These are phyloP conservation scores for Trichoderma polysporum DNA, from an alignment of 2,329 filamentous ascomycete species.

Conservation along the genomic window DNA sequence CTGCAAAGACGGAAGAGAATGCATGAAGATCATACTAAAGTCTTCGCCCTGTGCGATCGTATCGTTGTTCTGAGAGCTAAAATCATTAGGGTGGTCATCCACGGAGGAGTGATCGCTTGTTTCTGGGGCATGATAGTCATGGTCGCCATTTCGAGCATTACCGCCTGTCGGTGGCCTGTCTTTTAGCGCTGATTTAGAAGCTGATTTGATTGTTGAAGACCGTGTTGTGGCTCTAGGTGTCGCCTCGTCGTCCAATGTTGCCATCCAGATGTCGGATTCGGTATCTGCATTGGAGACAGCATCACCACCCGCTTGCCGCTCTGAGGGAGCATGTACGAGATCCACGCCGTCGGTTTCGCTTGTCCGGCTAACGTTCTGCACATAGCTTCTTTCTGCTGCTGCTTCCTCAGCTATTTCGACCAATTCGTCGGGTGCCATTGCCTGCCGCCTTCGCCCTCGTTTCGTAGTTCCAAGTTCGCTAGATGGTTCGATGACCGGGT, in stretches of 20 bases:
- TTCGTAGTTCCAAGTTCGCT: conserved; percentile 27
- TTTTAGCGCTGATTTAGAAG: conserved; percentile 23
- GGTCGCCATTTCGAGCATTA: conserved; percentile 28
- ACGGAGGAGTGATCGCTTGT: conserved; percentile 37
- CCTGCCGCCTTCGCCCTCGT: conserved; percentile 27
- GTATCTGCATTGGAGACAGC: conserved; percentile 24
- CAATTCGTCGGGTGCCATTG: conserved; percentile 30
- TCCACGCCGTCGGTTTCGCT: conserved; percentile 33
- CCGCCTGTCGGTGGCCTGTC: conserved; percentile 18
- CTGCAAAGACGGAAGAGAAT: conserved; percentile 53
- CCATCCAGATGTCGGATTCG: conserved; percentile 49
- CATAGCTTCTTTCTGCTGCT: conserved; percentile 22
- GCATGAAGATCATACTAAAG: conserved; percentile 60
- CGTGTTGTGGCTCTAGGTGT: conserved; percentile 35
- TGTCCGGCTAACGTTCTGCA: conserved; percentile 22
- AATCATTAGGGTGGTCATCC: conserved; percentile 31
- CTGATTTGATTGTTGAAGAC: conserved; percentile 13
- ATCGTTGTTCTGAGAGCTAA: conserved; percentile 34
- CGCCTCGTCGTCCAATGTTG: conserved; percentile 40
- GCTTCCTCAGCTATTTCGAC: conserved; percentile 29
- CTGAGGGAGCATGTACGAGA: conserved; percentile 30
- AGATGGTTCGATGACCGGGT: conserved; percentile 28
- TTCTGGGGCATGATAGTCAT: conserved; percentile 31
- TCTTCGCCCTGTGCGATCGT: conserved; percentile 52
- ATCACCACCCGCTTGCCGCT: not conserved